Conservation (phyloP, 306 rosid genomes). For the Vigna radiata region DNA sequence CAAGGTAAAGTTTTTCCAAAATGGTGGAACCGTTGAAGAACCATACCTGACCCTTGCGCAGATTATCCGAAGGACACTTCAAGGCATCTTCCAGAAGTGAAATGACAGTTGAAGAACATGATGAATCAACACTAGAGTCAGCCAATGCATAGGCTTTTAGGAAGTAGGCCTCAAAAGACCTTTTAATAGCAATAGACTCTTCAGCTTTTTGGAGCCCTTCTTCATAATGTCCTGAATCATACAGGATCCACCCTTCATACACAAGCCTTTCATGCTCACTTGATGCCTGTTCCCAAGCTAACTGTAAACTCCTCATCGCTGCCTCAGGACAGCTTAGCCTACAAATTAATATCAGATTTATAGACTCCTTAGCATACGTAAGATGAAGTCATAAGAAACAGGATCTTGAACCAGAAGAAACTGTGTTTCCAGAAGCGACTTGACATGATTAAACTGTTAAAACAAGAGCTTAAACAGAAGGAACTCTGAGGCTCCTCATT, state of each 20-base stretch:
- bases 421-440: not conserved
- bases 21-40: slow-evolving; percentile 33
- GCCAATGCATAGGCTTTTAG: slow-evolving; percentile 94
- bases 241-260: slow-evolving; percentile 94
- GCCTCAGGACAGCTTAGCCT: slow-evolving; percentile 94
- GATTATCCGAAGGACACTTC: slow-evolving; percentile 90
- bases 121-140: slow-evolving; percentile 78
- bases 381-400: slow-evolving; percentile 4
- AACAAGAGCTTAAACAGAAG: not conserved
- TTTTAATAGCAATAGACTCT: slow-evolving; percentile 81
- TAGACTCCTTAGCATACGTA: slow-evolving; percentile 5
- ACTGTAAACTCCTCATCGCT: slow-evolving; percentile 88
- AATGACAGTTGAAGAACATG: slow-evolving; percentile 77
- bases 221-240: slow-evolving; percentile 89
- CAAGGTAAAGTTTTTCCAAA: slow-evolving; percentile 9
- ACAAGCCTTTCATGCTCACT: slow-evolving; percentile 83
- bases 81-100: slow-evolving; percentile 90
- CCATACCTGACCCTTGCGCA: slow-evolving; percentile 96
- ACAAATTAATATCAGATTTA: slow-evolving; percentile 45
- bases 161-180: slow-evolving; percentile 94
- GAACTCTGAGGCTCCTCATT: not conserved
- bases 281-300: slow-evolving; percentile 89
- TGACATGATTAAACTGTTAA: not conserved
- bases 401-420: too few relatives aligned
- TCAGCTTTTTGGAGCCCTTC: slow-evolving; percentile 91